A percentile compares a stretch with the other conserved stretches of the same genome.
These are phyloP conservation scores for Talaromyces trachyspermus DNA, from an alignment of 495 filamentous ascomycete species.

Conservation along the genomic window DNA sequence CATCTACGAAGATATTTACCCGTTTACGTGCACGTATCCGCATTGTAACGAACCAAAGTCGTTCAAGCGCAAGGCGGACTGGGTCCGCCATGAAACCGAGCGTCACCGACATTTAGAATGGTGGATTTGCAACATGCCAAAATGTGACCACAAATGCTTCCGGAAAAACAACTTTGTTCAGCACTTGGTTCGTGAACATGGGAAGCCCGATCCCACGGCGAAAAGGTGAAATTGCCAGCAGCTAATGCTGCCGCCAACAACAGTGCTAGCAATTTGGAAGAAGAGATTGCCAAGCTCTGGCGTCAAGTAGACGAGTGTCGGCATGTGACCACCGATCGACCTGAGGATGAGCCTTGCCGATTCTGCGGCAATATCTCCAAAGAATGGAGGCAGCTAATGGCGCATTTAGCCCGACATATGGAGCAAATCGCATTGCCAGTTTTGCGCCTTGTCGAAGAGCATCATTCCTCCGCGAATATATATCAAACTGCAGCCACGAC, in stretches of 20 bases:
- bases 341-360: constrained; percentile 76
- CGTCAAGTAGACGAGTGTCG: constrained; percentile 73
- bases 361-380: constrained; percentile 81
- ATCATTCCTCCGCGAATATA: constrained; percentile 15
- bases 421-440: constrained; percentile 87
- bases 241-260: constrained; percentile 38
- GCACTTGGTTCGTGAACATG: constrained; percentile 91
- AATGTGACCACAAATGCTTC: constrained; percentile 80
- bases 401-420: constrained; percentile 95
- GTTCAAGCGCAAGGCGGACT: constrained; percentile 96
- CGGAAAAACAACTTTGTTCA: constrained; percentile 95
- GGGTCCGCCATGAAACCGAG: constrained; percentile 95
- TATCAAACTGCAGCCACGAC: neutral
- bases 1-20: constrained; percentile 90
- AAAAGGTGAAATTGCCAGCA: constrained; percentile 30
- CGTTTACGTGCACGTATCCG: constrained; percentile 90
- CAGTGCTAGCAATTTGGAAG: no score
- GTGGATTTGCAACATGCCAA: constrained; percentile 79
- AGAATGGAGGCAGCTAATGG: constrained; percentile 90
- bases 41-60: constrained; percentile 81
- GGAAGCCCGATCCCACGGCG: constrained; percentile 68
- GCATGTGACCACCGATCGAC: constrained; percentile 54
- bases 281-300: constrained; percentile 59
- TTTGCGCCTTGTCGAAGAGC: constrained; percentile 56
- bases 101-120: constrained; percentile 86